Conservation (phyloP, 805 yeast genomes). For the Lipomyces lipofer region DNA sequence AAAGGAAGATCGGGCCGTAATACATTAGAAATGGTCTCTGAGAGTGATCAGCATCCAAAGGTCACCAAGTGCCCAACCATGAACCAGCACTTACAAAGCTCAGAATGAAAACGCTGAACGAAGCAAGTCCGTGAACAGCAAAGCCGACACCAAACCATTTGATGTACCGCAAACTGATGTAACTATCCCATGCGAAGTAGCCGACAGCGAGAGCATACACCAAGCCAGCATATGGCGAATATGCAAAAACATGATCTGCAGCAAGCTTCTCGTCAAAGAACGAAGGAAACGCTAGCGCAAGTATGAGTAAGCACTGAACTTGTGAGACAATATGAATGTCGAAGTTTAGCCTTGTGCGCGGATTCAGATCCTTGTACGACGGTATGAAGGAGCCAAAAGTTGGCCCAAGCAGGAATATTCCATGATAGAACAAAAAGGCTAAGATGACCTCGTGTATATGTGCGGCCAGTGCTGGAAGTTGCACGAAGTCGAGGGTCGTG, state of each 20-base stretch:
- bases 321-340: constrained; percentile 89
- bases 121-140: constrained; percentile 78
- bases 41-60: background rate
- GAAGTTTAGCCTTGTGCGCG: constrained; percentile 63
- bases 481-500: constrained; percentile 18
- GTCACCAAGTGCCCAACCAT: background rate
- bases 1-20: constrained; percentile 76
- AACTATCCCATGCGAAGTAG: constrained; percentile 85
- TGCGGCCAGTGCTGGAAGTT: constrained; percentile 37
- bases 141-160: constrained; percentile 78
- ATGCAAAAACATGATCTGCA: constrained; percentile 60
- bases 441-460: constrained; percentile 66
- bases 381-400: constrained; percentile 48
- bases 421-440: constrained; percentile 61
- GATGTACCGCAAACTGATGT: constrained; percentile 64
- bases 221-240: constrained; percentile 73
- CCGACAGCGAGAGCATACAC: constrained; percentile 74
- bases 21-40: constrained; percentile 71
- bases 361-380: constrained; percentile 51
- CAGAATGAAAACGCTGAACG: constrained; percentile 67
- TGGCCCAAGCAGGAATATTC: constrained; percentile 51
- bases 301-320: constrained; percentile 74
- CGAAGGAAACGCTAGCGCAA: constrained; percentile 56
- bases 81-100: constrained; percentile 43
- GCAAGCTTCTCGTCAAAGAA: constrained; percentile 58